Evolutionary conservation across 371 early-diverging fungal genomes (phyloP).

Genomic region (Rhizopus stolonifer): DNA sequence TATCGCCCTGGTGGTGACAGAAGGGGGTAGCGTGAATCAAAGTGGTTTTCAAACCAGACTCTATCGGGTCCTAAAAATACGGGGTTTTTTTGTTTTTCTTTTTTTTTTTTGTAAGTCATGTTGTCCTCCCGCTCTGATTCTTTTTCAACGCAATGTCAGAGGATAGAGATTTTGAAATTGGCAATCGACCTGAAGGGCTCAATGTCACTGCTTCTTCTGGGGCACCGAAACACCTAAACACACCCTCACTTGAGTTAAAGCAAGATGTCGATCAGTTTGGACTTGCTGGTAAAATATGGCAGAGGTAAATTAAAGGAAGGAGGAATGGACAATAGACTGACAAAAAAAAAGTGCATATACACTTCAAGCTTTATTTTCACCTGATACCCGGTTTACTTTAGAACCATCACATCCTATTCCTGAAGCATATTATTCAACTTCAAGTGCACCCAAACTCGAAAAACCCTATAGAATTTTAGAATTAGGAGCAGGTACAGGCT

Average conservation of each 20-base stretch:
- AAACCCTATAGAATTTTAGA: constrained; percentile 41
- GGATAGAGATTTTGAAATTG: constrained; percentile 26
- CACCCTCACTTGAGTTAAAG: constrained; percentile 23
- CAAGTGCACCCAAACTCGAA: background rate
- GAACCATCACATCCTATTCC: constrained; percentile 38
- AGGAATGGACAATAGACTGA: background rate
- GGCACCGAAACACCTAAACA: constrained; percentile 24
- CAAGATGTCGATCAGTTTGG: constrained; percentile 47
- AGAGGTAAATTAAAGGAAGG: no score
- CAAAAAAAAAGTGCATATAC: constrained; percentile 39
- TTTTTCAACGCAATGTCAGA: no score
- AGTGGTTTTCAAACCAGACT: no score
- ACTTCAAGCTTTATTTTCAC: constrained; percentile 41
- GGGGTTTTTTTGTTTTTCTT: no score
- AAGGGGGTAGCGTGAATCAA: no score
- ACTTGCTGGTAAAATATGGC: constrained; percentile 55
- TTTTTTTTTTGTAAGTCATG: no score
- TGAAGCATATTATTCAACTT: constrained; percentile 16
- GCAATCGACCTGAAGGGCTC: constrained; percentile 43
- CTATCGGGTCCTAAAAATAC: no score
- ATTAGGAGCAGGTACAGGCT: constrained; percentile 61
- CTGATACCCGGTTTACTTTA: constrained; percentile 4
- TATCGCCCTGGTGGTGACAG: no score
- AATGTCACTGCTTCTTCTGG: constrained; percentile 38
- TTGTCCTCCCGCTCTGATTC: no score